These are phyloP conservation scores for Glarea lozoyensis DNA, from an alignment of 495 filamentous ascomycete genomes.

Conservation along the genomic window DNA sequence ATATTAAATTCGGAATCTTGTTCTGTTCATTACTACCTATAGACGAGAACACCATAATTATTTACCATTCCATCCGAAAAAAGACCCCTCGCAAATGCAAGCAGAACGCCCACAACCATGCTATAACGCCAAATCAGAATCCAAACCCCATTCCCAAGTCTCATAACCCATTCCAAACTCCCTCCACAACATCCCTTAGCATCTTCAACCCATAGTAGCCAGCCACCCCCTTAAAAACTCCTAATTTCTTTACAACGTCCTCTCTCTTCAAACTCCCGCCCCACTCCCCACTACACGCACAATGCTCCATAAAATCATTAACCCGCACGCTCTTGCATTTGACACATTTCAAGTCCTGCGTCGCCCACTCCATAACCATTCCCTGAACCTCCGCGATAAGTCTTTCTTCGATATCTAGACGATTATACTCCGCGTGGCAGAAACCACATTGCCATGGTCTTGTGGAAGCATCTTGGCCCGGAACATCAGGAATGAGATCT, in stretches of 20 bases:
- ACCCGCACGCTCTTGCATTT: slow-evolving; percentile 57
- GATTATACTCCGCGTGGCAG: slow-evolving; percentile 68
- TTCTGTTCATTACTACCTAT: no score
- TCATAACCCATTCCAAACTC: slow-evolving; percentile 30
- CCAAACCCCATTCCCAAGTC: no score
- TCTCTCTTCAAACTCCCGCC: slow-evolving; percentile 56
- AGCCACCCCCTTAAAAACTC: slow-evolving; percentile 64
- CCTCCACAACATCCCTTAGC: slow-evolving; percentile 64
- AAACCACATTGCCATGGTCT: slow-evolving; percentile 69
- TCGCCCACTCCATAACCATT: slow-evolving; percentile 68
- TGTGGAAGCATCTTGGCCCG: slow-evolving; percentile 19
- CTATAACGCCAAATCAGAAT: no score
- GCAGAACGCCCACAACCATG: no score
- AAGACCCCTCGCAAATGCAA: no score
- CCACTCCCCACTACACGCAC: slow-evolving; percentile 84
- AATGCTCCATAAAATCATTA: slow-evolving; percentile 97
- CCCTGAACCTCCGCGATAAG: slow-evolving; percentile 70
- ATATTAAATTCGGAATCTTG: no score
- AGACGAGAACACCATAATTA: no score
- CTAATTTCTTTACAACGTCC: slow-evolving; percentile 56
- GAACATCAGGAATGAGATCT: slow-evolving; percentile 58
- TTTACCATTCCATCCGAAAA: no score
- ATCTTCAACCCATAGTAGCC: slow-evolving; percentile 72
- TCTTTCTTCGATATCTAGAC: slow-evolving; percentile 71
- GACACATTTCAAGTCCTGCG: slow-evolving; percentile 81